Base-by-base conservation (phyloP, 805 yeast species). In the Metschnikowia vanudenii region DNA sequence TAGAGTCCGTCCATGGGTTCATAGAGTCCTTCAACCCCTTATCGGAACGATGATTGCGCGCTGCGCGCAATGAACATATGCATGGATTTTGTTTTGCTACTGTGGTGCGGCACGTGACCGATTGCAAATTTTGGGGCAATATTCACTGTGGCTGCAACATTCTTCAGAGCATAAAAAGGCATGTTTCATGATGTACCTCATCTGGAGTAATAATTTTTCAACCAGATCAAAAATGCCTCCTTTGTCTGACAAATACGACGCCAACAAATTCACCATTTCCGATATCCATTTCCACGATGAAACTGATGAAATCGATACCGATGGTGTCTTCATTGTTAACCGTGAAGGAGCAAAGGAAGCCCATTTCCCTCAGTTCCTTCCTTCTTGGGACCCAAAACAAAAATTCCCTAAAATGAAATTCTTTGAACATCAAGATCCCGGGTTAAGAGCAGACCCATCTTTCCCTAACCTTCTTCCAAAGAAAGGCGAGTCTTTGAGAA, bases 331-430 rank as follows among this genome's bases (percentile, higher is more conserved):
- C 26, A 63, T 66, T 12, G 65, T 65, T 10, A 60, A 54, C 47
- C 50, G 55, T 33, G 70, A 64, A 36, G 67, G 69, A 50, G 54
- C 62, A 19, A 53, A 49, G 16, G 51, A 53, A 39, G 50, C 61
- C 3, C 47, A 58, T n/a, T 56, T 53, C 50, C 62, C 62, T 11
- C 63, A 59, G 9, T 64, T 44, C 30, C 51, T 63, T 35, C 72
- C 73, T 8, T 51, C 66, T 12, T 68, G 71, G 71, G 58, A 62
- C 41, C 54, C 55, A 10, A 54, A 54, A 19, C 71, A 51, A 64
- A 64, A 64, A 49, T 61, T 51, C 30, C 60, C 62, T 7, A 63
- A 71, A 47, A 56, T 63, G 39, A 47, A 59, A 52, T 60, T 61
- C 37, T 57, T 58, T 47, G 49, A 60, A 36, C 63, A 61, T 48